phyloP scores from a whole-genome alignment of 148 eudicot genomes.

The Rhododendron simsii region DNA sequence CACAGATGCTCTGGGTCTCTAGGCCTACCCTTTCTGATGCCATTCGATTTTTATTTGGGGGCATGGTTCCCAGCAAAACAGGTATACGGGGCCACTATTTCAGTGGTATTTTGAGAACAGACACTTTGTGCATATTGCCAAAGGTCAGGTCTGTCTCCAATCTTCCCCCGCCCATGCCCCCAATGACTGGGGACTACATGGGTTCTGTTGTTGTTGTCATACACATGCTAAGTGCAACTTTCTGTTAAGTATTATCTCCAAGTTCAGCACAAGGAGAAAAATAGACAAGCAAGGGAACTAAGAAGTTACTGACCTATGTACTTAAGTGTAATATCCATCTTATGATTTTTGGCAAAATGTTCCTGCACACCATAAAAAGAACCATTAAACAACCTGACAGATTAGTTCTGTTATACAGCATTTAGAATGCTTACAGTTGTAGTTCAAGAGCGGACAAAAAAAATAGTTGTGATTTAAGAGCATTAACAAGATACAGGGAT shows the following conservation, averaged over 20 bases:
- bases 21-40: no score
- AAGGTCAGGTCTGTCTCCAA: no score
- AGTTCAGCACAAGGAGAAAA: neutral
- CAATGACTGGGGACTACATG: no score
- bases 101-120: no score
- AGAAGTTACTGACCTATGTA: conserved; percentile 65
- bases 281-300: neutral
- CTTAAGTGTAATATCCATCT: conserved; percentile 62
- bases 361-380: conserved; percentile 45
- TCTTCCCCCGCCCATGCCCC: no score
- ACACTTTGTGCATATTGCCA: no score
- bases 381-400: neutral
- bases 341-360: conserved; percentile 46
- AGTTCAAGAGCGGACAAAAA: neutral
- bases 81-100: no score
- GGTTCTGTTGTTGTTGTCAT: no score
- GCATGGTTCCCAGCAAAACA: no score
- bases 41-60: no score
- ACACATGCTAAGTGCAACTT: neutral
- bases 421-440: neutral
- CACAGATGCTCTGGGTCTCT: no score
- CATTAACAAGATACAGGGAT: neutral
- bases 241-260: neutral
- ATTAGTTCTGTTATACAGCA: neutral
- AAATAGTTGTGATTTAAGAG: neutral